These are phyloP conservation scores for Mayamaea pseudoterrestris DNA, from an alignment of 108 stramenopile genomes.

Conservation along the genomic window DNA sequence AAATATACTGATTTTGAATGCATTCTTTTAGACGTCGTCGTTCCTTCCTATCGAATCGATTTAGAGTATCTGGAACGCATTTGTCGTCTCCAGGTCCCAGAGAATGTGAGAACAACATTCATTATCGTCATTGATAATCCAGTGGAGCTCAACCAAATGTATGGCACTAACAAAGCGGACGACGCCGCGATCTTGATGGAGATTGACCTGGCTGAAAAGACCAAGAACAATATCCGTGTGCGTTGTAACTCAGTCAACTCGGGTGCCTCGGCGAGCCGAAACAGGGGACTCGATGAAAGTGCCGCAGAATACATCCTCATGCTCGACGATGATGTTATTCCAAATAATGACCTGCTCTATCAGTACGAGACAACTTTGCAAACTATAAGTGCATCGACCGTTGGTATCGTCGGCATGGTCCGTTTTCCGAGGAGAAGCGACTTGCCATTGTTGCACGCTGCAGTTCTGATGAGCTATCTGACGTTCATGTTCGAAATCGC, in stretches of 20 bases:
- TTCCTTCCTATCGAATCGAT: conserved; percentile 38
- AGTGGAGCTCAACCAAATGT: background rate
- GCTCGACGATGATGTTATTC: conserved; percentile 35
- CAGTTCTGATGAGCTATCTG: conserved; percentile 42
- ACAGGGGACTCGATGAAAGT: conserved; percentile 23
- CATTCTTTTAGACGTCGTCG: conserved; percentile 27
- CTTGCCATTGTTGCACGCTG: conserved; percentile 24
- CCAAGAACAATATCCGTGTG: conserved; percentile 24
- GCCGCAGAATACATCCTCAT: conserved; percentile 29
- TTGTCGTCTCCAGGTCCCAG: conserved; percentile 21
- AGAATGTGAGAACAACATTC: conserved; percentile 10
- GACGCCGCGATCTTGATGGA: conserved; percentile 6
- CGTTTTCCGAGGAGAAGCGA: conserved; percentile 24
- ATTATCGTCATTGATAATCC: conserved; percentile 43
- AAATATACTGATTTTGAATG: background rate
- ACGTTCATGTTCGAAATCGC: conserved; percentile 43
- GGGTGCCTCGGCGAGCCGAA: conserved; percentile 35
- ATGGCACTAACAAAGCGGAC: background rate
- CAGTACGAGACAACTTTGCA: conserved; percentile 8
- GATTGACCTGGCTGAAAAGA: conserved; percentile 5
- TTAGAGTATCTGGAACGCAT: conserved; percentile 22
- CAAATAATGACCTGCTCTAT: conserved; percentile 15
- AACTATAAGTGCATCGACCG: background rate
- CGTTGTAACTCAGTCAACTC: conserved; percentile 20
- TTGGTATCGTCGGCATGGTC: conserved; percentile 28